Base-by-base conservation (phyloP, 108 stramenopile species). In the Mayamaea pseudoterrestris region DNA sequence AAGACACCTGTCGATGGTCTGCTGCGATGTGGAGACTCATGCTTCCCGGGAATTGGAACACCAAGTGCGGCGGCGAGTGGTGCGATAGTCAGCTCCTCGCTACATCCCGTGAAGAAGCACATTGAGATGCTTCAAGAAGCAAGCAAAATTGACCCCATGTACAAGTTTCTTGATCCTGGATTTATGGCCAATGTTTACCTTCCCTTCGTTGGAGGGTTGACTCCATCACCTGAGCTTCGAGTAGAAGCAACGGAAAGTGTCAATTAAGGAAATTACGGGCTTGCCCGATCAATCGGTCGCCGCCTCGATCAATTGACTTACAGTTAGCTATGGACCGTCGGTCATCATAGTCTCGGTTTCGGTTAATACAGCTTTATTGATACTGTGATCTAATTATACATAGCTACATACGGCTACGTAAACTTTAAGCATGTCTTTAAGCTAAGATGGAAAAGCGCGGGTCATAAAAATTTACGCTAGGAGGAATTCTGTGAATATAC, bases 61-160 rank as follows among this genome's bases (percentile, higher is more conserved):
- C 94, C 94, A 30, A 76, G 74, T 53, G 94, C 92, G 4, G 94
- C 94, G n/a, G 94, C 94, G 0, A 88, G 85, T 21, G 94, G 94
- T 14, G 87, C 87, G 41, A 93, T 92, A 54, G 71, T 68, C 28
- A 85, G 85, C 14, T 87, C 87, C 52, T 87, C 85, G 2, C 80
- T 92, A 75, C 76, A 63, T 18, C 72, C 65, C 41, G 90, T 92
- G 4, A 80, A 65, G 35, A 84, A 87, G 28, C 90, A 92, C 56
- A 57, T 91, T 32, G 65, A 78, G 32, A 39, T 91, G 66, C 69
- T 91, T 9, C 52, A 71, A 20, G 90, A 91, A 65, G 74, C 83
- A 14, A 65, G 68, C 42, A 56, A 65, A 47, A 64, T 44, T 31
- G 85, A 92, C 65, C 90, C 90, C 7, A 70, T 87, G 68, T 92